Conservation (phyloP, 2,329 filamentous ascomycete genomes). For the Catunica adiposa region DNA sequence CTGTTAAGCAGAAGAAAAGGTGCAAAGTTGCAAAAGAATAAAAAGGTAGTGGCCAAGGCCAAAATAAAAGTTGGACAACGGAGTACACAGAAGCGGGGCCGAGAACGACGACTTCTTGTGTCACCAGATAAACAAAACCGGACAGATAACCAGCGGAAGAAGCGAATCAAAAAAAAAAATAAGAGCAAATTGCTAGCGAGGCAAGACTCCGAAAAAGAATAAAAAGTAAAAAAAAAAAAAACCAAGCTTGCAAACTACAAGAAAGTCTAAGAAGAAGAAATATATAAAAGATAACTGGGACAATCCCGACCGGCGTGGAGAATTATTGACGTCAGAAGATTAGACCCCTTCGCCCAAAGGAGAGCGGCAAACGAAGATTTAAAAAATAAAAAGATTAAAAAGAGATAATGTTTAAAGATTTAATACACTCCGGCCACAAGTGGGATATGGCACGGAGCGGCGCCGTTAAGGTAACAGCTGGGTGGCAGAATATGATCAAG, state of each 20-base stretch:
- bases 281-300: background rate
- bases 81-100: background rate
- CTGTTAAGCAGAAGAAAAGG: constrained; percentile 15
- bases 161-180: too few relatives aligned
- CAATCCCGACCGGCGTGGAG: background rate
- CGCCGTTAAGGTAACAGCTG: background rate
- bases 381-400: constrained; percentile 2
- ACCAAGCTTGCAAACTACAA: too few relatives aligned
- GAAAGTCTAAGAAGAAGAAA: background rate
- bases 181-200: too few relatives aligned
- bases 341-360: background rate
- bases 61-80: background rate
- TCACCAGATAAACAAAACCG: too few relatives aligned
- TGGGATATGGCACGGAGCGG: background rate
- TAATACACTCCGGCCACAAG: background rate
- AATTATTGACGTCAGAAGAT: background rate
- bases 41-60: constrained; percentile 1
- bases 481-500: background rate
- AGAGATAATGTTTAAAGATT: background rate
- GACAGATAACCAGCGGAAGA: too few relatives aligned
- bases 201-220: too few relatives aligned
- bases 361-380: constrained; percentile 2
- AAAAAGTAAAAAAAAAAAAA: too few relatives aligned
- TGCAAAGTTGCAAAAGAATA: constrained; percentile 16
- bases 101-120: too few relatives aligned